A percentile compares a stretch with the other conserved stretches of the same genome.
phyloP scores from a whole-genome alignment of 2,329 filamentous ascomycete genomes.

The Plectosphaerella sp. region DNA sequence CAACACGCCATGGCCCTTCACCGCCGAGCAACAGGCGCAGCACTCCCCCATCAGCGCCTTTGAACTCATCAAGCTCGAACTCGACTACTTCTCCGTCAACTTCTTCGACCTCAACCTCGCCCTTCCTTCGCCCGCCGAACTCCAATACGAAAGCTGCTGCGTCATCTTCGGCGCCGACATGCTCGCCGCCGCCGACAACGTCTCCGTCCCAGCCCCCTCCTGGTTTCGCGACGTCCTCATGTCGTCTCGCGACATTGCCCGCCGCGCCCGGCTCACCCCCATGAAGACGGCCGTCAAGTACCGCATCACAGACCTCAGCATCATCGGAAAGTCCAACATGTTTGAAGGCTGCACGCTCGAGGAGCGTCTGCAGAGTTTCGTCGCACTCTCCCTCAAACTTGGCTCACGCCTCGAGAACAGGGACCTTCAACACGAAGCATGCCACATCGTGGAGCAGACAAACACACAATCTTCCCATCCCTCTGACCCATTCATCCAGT shows the following conservation, averaged over 20 bases:
- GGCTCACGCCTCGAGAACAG: neutral
- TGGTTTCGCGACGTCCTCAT: slow-evolving; percentile 21
- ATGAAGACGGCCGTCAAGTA: slow-evolving; percentile 14
- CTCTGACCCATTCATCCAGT: slow-evolving; percentile 1
- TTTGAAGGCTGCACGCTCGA: slow-evolving; percentile 7
- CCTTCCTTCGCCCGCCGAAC: slow-evolving; percentile 1
- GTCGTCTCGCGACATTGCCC: slow-evolving; percentile 16
- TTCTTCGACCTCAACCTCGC: neutral
- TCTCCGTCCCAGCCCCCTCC: slow-evolving; percentile 9
- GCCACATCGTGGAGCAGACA: slow-evolving; percentile 2
- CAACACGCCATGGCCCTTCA: slow-evolving; percentile 26
- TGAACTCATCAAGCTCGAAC: slow-evolving; percentile 7
- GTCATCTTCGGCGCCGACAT: slow-evolving; percentile 5
- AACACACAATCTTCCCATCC: slow-evolving; percentile 1
- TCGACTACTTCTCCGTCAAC: slow-evolving; percentile 5
- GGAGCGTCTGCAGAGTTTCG: slow-evolving; percentile 6
- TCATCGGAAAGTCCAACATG: slow-evolving; percentile 8
- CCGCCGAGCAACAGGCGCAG: slow-evolving; percentile 11
- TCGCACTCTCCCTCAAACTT: slow-evolving; percentile 3
- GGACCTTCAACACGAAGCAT: slow-evolving; percentile 6
- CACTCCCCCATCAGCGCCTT: slow-evolving; percentile 8
- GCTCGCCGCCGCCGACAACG: neutral
- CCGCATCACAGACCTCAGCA: slow-evolving; percentile 7
- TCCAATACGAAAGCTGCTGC: slow-evolving; percentile 9
- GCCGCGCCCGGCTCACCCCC: slow-evolving; percentile 14